These are phyloP conservation scores for Phycomyces nitens DNA, from an alignment of 192 early-diverging fungal species.

Conservation along the genomic window DNA sequence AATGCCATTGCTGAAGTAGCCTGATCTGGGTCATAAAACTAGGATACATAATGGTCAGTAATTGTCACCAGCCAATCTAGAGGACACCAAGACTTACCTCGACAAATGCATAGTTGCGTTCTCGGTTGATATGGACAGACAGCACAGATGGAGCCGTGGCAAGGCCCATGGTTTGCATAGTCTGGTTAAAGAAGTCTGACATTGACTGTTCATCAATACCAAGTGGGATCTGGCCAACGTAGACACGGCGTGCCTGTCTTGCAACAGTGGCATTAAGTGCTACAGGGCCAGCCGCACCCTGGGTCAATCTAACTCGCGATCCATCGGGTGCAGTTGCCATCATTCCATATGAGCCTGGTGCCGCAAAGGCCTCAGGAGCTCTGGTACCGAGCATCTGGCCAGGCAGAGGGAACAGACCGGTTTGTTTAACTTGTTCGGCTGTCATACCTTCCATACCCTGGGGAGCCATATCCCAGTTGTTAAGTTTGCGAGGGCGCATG, in stretches of 20 bases:
- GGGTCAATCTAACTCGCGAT: slow-evolving; percentile 24
- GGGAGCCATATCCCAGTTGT: slow-evolving; percentile 92
- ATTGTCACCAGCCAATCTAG: no score
- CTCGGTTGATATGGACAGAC: slow-evolving; percentile 83
- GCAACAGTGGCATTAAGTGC: slow-evolving; percentile 54
- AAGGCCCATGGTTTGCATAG: slow-evolving; percentile 75
- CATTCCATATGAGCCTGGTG: background rate
- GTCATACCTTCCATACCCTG: slow-evolving; percentile 84
- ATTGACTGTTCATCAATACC: slow-evolving; percentile 72
- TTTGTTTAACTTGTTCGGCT: slow-evolving; percentile 82
- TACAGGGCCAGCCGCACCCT: slow-evolving; percentile 44
- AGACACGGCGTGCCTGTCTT: slow-evolving; percentile 82
- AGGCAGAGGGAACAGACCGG: slow-evolving; percentile 78
- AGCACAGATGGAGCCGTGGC: slow-evolving; percentile 71
- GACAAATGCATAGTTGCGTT: slow-evolving; percentile 96
- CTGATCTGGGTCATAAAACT: slow-evolving; percentile 87
- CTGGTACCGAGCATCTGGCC: slow-evolving; percentile 52
- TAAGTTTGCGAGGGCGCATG: slow-evolving; percentile 70
- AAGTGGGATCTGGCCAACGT: slow-evolving; percentile 87
- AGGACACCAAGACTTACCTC: slow-evolving; percentile 55
- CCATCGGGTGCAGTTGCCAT: slow-evolving; percentile 6
- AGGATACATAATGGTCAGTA: no score
- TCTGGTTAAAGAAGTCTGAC: slow-evolving; percentile 81
- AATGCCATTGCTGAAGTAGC: slow-evolving; percentile 89
- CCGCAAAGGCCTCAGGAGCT: slow-evolving; percentile 23